These are phyloP conservation scores for Peronospora belbahrii DNA, from an alignment of 352 stramenopile genomes.

Conservation along the genomic window DNA sequence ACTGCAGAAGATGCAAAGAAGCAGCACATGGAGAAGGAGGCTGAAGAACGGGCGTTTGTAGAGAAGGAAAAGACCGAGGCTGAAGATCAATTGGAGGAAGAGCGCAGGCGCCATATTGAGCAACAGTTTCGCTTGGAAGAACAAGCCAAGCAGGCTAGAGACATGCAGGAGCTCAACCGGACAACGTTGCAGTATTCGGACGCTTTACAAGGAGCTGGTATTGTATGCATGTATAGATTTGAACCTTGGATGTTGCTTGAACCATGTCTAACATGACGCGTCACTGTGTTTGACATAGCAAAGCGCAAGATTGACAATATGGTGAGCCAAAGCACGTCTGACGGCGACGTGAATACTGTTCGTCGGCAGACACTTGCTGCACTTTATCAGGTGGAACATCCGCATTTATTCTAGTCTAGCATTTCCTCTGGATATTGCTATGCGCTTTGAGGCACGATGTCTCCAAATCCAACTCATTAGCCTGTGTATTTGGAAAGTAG, in stretches of 20 bases:
- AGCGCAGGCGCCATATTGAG: conserved; percentile 38
- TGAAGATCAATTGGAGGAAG: conserved; percentile 28
- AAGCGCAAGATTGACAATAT: conserved; percentile 51
- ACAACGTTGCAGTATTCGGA: conserved; percentile 5
- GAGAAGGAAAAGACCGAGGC: conserved; percentile 35
- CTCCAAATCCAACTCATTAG: conserved; percentile 9
- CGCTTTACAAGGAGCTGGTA: conserved; percentile 22
- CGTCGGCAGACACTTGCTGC: conserved; percentile 50
- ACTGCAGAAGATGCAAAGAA: conserved; percentile 63
- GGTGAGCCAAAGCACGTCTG: conserved; percentile 1
- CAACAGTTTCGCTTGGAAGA: conserved; percentile 66
- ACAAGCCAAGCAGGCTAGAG: conserved; percentile 43
- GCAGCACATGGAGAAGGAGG: conserved; percentile 35
- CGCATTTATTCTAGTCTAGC: conserved; percentile 29
- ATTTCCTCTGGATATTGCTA: conserved; percentile 5
- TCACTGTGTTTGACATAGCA: conserved; percentile 1
- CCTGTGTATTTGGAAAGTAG: background rate
- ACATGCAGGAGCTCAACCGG: conserved; percentile 38
- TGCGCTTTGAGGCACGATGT: conserved; percentile 10
- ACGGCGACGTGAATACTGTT: conserved; percentile 34
- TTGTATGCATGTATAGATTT: background rate
- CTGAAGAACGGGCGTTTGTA: conserved; percentile 32
- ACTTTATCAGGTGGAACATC: conserved; percentile 69
- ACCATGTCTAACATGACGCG: background rate
- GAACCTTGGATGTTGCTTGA: background rate